A percentile compares a stretch with the other conserved stretches of the same genome.
Conservation (phyloP, 352 stramenopile species). For the Phytophthora citrophthora region DNA sequence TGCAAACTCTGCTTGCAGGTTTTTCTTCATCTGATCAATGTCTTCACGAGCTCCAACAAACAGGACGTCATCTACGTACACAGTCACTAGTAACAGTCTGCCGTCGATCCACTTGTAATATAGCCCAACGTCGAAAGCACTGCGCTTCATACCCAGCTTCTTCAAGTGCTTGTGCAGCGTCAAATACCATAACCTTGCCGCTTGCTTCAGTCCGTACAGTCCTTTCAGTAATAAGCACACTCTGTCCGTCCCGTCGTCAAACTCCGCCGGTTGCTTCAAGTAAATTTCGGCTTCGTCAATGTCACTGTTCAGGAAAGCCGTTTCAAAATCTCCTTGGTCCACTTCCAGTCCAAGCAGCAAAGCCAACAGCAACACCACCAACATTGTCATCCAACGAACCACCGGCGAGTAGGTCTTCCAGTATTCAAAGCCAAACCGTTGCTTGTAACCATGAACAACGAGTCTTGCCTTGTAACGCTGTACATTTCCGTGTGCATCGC, state of each 20-base stretch:
- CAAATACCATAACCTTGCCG: background rate
- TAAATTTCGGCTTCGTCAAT: background rate
- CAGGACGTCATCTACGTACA: slow-evolving; percentile 11
- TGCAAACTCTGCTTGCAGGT: background rate
- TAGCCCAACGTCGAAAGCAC: too few species aligned
- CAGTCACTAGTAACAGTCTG: slow-evolving; percentile 1
- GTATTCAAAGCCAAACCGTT: slow-evolving; percentile 5
- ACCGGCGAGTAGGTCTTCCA: slow-evolving; percentile 7
- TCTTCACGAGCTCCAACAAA: slow-evolving; percentile 1
- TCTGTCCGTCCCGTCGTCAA: background rate
- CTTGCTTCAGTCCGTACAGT: background rate
- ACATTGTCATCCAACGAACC: background rate
- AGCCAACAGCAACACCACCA: background rate
- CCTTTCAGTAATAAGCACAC: background rate
- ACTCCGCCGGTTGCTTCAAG: background rate
- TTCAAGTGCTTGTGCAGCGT: background rate
- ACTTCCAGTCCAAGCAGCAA: background rate
- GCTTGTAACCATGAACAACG: background rate
- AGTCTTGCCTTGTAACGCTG: background rate
- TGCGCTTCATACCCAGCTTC: background rate
- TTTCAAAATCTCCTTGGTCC: background rate
- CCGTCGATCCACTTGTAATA: slow-evolving; percentile 1
- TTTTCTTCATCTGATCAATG: background rate
- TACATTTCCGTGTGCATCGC: background rate
- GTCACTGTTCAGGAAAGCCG: background rate